Conservation (phyloP, 176 grass and related monocot genomes). For the Zoysia japonica region DNA sequence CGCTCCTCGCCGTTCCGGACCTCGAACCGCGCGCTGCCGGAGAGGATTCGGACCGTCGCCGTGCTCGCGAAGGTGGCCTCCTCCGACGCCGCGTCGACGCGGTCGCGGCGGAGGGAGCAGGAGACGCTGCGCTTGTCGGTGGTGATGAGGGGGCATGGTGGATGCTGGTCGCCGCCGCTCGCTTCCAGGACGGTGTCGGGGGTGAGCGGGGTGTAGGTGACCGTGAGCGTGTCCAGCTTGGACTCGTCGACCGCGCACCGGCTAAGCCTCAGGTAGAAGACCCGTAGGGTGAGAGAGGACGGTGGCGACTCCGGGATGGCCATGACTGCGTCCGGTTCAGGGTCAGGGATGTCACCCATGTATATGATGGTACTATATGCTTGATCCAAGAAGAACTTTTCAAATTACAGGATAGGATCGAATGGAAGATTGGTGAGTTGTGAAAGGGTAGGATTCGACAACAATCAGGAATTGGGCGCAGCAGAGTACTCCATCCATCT, state of each 20-base stretch:
- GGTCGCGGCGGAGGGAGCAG: conserved; percentile 53
- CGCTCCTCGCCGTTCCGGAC: conserved; percentile 51
- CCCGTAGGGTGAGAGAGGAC: conserved; percentile 56
- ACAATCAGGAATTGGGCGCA: conserved; percentile 7
- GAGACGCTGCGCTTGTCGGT: conserved; percentile 27
- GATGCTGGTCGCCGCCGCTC: conserved; percentile 24
- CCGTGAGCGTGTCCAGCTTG: conserved; percentile 45
- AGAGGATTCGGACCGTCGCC: conserved; percentile 48
- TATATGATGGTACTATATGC: too few relatives aligned
- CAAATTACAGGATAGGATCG: neutral
- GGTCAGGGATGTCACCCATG: conserved; percentile 41
- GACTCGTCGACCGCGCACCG: conserved; percentile 63
- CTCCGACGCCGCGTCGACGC: conserved; percentile 34
- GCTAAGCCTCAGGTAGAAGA: conserved; percentile 80
- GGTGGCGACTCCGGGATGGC: conserved; percentile 28
- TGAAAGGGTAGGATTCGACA: neutral
- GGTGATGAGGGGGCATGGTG: neutral
- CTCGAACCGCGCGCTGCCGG: conserved; percentile 73
- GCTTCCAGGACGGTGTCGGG: conserved; percentile 56
- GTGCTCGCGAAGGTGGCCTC: conserved; percentile 70
- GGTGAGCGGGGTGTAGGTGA: conserved; percentile 65
- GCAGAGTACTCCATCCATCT: conserved; percentile 32
- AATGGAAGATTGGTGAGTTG: neutral
- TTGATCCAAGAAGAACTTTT: neutral
- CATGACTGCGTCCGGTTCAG: conserved; percentile 13